Conservation (phyloP, 345 rosid species). For the Pugionium dolabratum region DNA sequence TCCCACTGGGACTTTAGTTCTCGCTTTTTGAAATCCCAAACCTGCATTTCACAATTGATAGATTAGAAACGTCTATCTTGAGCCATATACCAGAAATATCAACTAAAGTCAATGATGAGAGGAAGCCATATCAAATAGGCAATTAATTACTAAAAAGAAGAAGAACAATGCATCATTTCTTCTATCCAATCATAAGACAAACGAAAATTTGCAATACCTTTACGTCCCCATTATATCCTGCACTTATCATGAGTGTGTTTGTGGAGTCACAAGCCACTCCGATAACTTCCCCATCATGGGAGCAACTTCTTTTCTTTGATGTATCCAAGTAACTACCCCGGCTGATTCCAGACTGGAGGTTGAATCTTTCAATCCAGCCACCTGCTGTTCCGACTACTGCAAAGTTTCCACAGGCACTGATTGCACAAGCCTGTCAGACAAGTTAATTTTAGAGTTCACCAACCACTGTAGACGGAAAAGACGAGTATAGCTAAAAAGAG, state of each 20-base stretch:
- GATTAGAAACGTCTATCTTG: background rate
- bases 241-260: conserved; percentile 89
- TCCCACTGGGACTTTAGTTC: conserved; percentile 77
- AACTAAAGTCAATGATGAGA: conserved; percentile 6
- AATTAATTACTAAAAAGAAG: background rate
- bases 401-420: conserved; percentile 97
- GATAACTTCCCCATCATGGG: conserved; percentile 79
- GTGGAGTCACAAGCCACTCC: conserved; percentile 97
- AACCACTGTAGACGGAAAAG: background rate
- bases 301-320: conserved; percentile 52
- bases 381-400: conserved; percentile 86
- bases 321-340: conserved; percentile 79
- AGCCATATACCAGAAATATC: background rate
- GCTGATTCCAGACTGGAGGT: conserved; percentile 93
- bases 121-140: conserved; percentile 11
- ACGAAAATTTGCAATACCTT: conserved; percentile 49
- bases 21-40: conserved; percentile 90
- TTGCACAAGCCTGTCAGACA: conserved; percentile 71
- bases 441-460: conserved; percentile 5
- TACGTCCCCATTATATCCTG: conserved; percentile 84
- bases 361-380: conserved; percentile 95
- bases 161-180: background rate
- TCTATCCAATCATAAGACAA: conserved; percentile 9
- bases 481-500: background rate
- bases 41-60: conserved; percentile 47